These are phyloP conservation scores for Cichorium intybus DNA, from an alignment of 140 eudicot species.

Conservation along the genomic window DNA sequence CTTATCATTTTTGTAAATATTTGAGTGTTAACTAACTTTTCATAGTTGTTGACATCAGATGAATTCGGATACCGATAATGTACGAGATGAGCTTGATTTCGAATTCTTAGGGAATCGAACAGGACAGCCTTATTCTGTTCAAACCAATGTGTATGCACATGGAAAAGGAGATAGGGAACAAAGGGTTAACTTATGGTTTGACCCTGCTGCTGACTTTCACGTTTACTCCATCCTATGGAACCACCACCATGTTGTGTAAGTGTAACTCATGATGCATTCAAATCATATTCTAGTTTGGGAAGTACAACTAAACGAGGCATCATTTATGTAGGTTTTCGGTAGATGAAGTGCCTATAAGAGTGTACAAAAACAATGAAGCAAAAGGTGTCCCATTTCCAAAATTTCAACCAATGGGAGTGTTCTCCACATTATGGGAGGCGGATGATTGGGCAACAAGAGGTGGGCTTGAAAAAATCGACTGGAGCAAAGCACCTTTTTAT, in stretches of 20 bases:
- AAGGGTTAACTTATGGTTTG: slow-evolving; percentile 92
- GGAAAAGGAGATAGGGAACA: slow-evolving; percentile 95
- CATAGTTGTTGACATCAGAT: slow-evolving; percentile 38
- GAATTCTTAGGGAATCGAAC: slow-evolving; percentile 94
- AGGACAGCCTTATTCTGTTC: slow-evolving; percentile 91
- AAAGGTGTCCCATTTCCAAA: slow-evolving; percentile 71
- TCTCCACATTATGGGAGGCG: slow-evolving; percentile 92
- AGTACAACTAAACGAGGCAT: not conserved
- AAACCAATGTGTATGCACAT: slow-evolving; percentile 73
- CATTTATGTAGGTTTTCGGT: slow-evolving; percentile 51
- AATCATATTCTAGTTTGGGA: not conserved
- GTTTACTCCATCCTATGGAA: slow-evolving; percentile 76
- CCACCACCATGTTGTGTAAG: slow-evolving; percentile 76
- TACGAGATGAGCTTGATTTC: slow-evolving; percentile 85
- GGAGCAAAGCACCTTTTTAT: slow-evolving; percentile 89
- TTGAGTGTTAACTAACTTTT: not conserved
- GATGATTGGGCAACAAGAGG: slow-evolving; percentile 99
- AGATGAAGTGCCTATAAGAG: slow-evolving; percentile 81
- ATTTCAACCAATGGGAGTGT: slow-evolving; percentile 82
- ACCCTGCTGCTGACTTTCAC: slow-evolving; percentile 82
- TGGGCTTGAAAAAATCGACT: slow-evolving; percentile 75
- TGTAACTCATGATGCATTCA: not conserved
- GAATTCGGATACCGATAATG: slow-evolving; percentile 68
- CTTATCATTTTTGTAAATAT: not conserved
- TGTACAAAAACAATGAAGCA: slow-evolving; percentile 81